Conservation (phyloP, 2,329 filamentous ascomycete genomes). For the Boeremia exigua region DNA sequence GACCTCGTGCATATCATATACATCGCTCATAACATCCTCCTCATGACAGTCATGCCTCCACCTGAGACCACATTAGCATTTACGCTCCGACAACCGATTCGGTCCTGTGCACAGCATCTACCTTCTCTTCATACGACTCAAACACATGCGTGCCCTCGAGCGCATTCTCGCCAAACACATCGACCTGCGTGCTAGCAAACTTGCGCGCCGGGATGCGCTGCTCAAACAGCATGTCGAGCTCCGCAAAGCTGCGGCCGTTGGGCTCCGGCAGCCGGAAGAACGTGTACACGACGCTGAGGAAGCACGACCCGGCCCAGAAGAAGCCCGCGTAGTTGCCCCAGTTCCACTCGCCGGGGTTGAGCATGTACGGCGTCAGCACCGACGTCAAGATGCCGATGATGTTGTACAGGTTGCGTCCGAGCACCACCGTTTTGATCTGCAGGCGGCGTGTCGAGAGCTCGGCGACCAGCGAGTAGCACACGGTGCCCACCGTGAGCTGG, state of each 20-base stretch:
- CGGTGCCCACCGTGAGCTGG: conserved; percentile 85
- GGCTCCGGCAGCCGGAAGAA: conserved; percentile 85
- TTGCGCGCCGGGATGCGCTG: conserved; percentile 72
- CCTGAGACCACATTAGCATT: conserved; percentile 16
- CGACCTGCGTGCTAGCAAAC: conserved; percentile 66
- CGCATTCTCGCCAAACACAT: conserved; percentile 56
- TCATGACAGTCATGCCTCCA: conserved; percentile 9
- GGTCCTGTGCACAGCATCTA: conserved; percentile 28
- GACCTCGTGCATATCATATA: neutral
- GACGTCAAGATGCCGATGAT: conserved; percentile 81
- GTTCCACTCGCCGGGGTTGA: conserved; percentile 85
- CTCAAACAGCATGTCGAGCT: conserved; percentile 86
- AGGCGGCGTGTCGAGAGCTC: conserved; percentile 83
- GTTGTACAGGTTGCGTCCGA: conserved; percentile 79
- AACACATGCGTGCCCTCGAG: conserved; percentile 39
- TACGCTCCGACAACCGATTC: conserved; percentile 26
- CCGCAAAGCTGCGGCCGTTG: conserved; percentile 79
- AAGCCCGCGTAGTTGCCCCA: conserved; percentile 89
- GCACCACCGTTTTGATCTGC: conserved; percentile 89
- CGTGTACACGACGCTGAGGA: conserved; percentile 79
- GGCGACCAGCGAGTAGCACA: conserved; percentile 86
- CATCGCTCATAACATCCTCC: neutral
- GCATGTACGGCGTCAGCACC: conserved; percentile 89
- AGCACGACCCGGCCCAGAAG: conserved; percentile 85
- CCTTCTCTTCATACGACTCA: conserved; percentile 45